These are phyloP conservation scores for Wallacemonas sp. DNA, from an alignment of 208 protist species.

Conservation along the genomic window DNA sequence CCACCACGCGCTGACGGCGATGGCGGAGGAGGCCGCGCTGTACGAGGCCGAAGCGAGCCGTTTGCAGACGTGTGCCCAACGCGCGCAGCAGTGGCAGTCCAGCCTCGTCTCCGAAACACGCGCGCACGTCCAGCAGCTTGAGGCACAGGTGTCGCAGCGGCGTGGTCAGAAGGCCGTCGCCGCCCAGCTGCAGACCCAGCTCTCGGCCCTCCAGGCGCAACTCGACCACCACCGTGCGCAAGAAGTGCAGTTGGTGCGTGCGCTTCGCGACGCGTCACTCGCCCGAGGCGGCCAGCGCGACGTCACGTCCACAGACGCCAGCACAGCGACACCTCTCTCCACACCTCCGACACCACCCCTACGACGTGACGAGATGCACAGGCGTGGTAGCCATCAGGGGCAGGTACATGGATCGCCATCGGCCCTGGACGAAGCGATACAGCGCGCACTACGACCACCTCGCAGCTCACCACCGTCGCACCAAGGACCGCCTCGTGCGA, in stretches of 20 bases:
- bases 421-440: too few species aligned
- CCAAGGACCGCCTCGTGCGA: too few species aligned
- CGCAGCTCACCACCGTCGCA: too few species aligned
- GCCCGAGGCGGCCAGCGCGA: too few species aligned
- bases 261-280: background rate
- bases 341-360: too few species aligned
- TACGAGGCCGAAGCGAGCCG: conserved; percentile 11
- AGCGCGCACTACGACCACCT: too few species aligned
- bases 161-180: background rate
- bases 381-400: too few species aligned
- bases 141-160: background rate
- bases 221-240: background rate
- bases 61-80: background rate
- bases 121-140: background rate
- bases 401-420: too few species aligned
- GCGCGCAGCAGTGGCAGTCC: background rate
- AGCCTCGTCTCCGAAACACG: background rate
- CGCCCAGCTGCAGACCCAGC: background rate
- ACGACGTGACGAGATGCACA: too few species aligned
- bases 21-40: conserved; percentile 13
- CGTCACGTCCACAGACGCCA: too few species aligned
- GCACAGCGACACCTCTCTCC: too few species aligned
- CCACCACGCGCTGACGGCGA: background rate
- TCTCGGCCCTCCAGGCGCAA: background rate
- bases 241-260: background rate